A percentile compares a stretch with the other conserved stretches of the same genome.
Conservation (phyloP, 768 basidiomycete genomes). For the Sporobolomyces roseus region DNA sequence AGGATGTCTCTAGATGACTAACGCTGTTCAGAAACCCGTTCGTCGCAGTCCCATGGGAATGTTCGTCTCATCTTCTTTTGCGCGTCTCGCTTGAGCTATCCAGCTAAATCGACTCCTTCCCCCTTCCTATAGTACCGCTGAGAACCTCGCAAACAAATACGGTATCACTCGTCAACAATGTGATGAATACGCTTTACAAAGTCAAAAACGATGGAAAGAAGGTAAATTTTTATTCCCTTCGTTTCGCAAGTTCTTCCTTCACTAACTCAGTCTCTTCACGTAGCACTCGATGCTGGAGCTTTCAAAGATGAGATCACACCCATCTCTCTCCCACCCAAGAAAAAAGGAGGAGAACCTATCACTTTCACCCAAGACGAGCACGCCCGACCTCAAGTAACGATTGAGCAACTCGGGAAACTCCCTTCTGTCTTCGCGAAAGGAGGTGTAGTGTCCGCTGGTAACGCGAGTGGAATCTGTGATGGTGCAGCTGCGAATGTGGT, state of each 20-base stretch:
- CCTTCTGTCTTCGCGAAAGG: conserved; percentile 49
- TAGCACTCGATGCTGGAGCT: conserved; percentile 45
- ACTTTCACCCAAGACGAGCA: conserved; percentile 48
- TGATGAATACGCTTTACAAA: conserved; percentile 50
- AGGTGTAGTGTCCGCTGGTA: conserved; percentile 51
- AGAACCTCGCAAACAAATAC: conserved; percentile 52
- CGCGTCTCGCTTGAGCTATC: too few species aligned
- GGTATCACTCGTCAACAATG: conserved; percentile 50
- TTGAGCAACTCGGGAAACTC: conserved; percentile 47
- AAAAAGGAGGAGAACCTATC: conserved; percentile 42
- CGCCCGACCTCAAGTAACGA: conserved; percentile 49
- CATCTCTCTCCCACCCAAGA: conserved; percentile 45
- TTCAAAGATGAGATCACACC: conserved; percentile 46
- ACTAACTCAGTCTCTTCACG: background rate
- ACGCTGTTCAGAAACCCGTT: too few species aligned
- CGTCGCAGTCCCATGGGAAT: conserved; percentile 34
- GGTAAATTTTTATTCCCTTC: conserved; percentile 12
- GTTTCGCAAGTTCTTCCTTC: background rate
- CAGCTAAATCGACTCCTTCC: background rate
- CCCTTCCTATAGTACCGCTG: conserved; percentile 47
- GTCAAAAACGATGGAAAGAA: conserved; percentile 49
- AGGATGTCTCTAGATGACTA: too few species aligned
- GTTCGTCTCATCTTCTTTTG: conserved; percentile 2
- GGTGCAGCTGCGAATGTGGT: conserved; percentile 52
- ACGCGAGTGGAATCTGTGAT: conserved; percentile 51